phyloP scores from a whole-genome alignment of 2,329 filamentous ascomycete species.

The Calycina herbarum region DNA sequence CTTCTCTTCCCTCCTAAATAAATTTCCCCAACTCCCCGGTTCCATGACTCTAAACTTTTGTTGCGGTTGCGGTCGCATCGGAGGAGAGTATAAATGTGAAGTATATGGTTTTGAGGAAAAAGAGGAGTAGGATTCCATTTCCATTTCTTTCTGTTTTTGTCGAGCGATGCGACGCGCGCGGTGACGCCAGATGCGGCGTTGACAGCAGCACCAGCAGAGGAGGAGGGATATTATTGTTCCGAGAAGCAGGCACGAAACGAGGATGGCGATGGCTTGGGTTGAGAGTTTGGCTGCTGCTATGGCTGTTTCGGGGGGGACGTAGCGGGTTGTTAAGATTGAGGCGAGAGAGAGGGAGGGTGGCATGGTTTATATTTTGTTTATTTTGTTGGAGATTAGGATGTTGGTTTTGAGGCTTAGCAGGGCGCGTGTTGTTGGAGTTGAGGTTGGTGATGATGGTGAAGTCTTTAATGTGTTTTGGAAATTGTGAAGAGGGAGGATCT shows the following conservation, averaged over 20 bases:
- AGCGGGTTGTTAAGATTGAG: not conserved
- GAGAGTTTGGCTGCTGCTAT: constrained; percentile 9
- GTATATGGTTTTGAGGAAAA: not conserved
- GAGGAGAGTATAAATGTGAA: too few species aligned
- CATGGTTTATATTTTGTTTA: not conserved
- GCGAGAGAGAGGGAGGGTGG: not conserved
- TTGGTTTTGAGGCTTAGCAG: not conserved
- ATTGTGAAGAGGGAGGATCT: too few species aligned
- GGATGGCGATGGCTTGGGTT: constrained; percentile 3
- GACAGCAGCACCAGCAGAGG: constrained; percentile 11
- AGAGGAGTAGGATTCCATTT: not conserved
- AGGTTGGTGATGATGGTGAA: too few species aligned
- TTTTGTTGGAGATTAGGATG: not conserved
- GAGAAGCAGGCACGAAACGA: not conserved
- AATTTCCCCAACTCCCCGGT: not conserved
- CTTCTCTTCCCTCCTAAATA: not conserved
- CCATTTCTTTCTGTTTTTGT: not conserved
- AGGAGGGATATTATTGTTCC: not conserved
- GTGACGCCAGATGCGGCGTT: constrained; percentile 5
- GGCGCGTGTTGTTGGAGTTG: not conserved
- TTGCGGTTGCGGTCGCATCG: too few species aligned
- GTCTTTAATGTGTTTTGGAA: too few species aligned
- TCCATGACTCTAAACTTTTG: not conserved
- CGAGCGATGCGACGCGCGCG: constrained; percentile 5
- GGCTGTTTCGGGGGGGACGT: constrained; percentile 7